phyloP scores from a whole-genome alignment of 805 yeast genomes.

The Candida manassasensis region DNA sequence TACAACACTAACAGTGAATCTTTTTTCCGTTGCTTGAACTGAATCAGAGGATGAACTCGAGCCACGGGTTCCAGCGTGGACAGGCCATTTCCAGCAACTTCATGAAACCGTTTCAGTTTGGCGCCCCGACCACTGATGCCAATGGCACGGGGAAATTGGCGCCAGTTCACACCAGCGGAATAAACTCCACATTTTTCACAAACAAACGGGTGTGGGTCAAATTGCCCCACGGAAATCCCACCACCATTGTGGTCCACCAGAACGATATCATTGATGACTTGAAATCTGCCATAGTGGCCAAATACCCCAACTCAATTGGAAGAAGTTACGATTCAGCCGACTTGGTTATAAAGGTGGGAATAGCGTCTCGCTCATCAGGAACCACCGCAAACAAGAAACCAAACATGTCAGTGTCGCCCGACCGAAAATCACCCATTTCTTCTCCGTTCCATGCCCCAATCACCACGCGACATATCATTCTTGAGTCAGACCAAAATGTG shows the following conservation, averaged over 20 bases:
- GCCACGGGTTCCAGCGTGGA: not conserved
- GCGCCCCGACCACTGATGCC: not conserved
- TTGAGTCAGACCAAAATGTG: conserved; percentile 62
- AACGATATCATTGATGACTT: conserved; percentile 77
- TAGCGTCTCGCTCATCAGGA: not conserved
- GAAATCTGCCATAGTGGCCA: conserved; percentile 57
- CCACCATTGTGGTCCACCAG: conserved; percentile 59
- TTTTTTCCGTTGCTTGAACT: no score
- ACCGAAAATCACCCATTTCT: conserved; percentile 1
- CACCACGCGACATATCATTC: conserved; percentile 9
- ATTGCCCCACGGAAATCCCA: conserved; percentile 52
- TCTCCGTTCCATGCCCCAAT: conserved; percentile 9
- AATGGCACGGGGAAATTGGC: not conserved
- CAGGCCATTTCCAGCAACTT: not conserved
- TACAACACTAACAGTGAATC: no score
- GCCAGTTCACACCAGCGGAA: not conserved
- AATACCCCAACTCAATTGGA: conserved; percentile 65
- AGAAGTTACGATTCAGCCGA: conserved; percentile 67
- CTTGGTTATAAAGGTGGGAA: conserved; percentile 36
- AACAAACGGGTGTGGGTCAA: conserved; percentile 52
- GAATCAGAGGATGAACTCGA: not conserved
- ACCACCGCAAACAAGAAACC: not conserved
- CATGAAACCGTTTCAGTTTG: not conserved
- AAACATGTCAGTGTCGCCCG: conserved; percentile 1
- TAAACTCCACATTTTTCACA: not conserved